These are phyloP conservation scores for Penicillium turbatum DNA, from an alignment of 495 filamentous ascomycete species.

Conservation along the genomic window DNA sequence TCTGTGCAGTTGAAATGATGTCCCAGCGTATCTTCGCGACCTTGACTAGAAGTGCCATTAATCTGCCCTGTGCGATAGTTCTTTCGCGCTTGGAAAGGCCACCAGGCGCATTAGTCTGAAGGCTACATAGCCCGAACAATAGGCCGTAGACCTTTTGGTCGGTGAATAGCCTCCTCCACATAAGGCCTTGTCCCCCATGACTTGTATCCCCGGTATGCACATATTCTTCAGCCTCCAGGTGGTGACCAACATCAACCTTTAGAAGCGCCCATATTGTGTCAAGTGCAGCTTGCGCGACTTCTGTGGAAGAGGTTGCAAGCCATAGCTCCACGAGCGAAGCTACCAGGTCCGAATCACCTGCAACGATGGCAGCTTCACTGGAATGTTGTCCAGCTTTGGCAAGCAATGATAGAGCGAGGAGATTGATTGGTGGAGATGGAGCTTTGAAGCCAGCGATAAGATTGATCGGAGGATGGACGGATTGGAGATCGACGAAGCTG, in stretches of 20 bases:
- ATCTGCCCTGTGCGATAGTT: conserved; percentile 71
- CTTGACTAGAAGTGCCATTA: conserved; percentile 66
- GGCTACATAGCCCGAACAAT: conserved; percentile 59
- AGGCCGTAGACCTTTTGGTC: conserved; percentile 63
- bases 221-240: conserved; percentile 44
- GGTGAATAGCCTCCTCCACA: conserved; percentile 70
- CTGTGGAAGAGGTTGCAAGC: conserved; percentile 66
- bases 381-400: conserved; percentile 61
- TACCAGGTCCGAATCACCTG: conserved; percentile 59
- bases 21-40: conserved; percentile 62
- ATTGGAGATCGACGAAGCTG: conserved; percentile 42
- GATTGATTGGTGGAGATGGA: conserved; percentile 60
- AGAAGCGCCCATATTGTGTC: conserved; percentile 66
- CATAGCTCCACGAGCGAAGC: conserved; percentile 60
- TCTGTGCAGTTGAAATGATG: conserved; percentile 53
- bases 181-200: conserved; percentile 56
- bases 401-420: conserved; percentile 65
- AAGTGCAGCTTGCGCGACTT: conserved; percentile 66
- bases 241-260: conserved; percentile 54
- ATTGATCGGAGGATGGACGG: conserved; percentile 44
- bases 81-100: conserved; percentile 56
- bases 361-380: conserved; percentile 64
- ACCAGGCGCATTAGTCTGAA: conserved; percentile 35
- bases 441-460: conserved; percentile 53
- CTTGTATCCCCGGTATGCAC: conserved; percentile 30